Conservation (phyloP, 352 stramenopile genomes). For the Bremia lactucae region DNA sequence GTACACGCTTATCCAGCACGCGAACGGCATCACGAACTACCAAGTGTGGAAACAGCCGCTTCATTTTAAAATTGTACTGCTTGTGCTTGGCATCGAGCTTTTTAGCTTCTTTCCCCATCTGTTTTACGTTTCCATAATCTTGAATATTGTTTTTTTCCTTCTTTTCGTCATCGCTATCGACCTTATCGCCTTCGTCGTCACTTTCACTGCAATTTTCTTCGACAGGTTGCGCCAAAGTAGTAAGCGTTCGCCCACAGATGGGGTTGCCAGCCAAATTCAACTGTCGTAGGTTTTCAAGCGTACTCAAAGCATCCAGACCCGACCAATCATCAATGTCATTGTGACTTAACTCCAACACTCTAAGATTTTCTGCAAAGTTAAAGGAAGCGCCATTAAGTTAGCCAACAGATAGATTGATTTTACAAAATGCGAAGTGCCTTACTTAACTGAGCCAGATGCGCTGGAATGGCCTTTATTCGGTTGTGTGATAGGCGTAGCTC, state of each 20-base stretch:
- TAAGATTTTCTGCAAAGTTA: slow-evolving; percentile 46
- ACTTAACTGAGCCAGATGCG: slow-evolving; percentile 55
- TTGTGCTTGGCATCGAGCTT: slow-evolving; percentile 72
- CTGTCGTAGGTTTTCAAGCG: slow-evolving; percentile 60
- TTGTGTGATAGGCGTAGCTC: slow-evolving; percentile 81
- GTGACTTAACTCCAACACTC: slow-evolving; percentile 71
- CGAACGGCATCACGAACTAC: slow-evolving; percentile 70
- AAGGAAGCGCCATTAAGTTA: slow-evolving; percentile 3
- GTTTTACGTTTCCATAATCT: slow-evolving; percentile 35
- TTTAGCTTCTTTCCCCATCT: slow-evolving; percentile 51
- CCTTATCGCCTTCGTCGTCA: slow-evolving; percentile 14
- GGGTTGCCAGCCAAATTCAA: slow-evolving; percentile 75
- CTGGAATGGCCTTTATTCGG: slow-evolving; percentile 53
- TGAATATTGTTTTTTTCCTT: slow-evolving; percentile 23
- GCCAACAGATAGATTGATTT: not conserved
- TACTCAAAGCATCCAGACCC: slow-evolving; percentile 48
- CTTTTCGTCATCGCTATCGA: slow-evolving; percentile 10
- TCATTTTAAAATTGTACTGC: slow-evolving; percentile 86
- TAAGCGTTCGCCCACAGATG: slow-evolving; percentile 47
- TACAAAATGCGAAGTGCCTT: slow-evolving; percentile 6
- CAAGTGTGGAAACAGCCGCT: slow-evolving; percentile 68
- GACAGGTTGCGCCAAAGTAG: slow-evolving; percentile 13
- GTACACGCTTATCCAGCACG: slow-evolving; percentile 71
- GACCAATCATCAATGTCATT: slow-evolving; percentile 78
- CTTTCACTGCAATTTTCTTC: slow-evolving; percentile 10